A percentile compares a stretch with the other conserved stretches of the same genome.
phyloP scores from a whole-genome alignment of 257 asterid species.

The Avicennia marina region DNA sequence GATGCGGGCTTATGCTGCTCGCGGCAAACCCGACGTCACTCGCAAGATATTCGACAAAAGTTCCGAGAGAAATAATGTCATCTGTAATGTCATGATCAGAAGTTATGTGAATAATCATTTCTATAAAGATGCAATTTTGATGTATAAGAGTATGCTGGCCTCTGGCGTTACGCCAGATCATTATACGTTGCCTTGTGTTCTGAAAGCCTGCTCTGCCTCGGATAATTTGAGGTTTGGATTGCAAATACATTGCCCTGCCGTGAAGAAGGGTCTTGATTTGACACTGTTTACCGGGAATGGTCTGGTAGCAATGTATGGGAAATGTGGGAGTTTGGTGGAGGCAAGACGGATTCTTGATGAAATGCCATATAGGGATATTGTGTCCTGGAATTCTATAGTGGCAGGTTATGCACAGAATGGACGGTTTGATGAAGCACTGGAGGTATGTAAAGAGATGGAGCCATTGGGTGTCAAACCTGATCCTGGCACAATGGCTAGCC shows the following conservation, averaged over 20 bases:
- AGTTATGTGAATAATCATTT: conserved; percentile 69
- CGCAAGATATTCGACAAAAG: conserved; percentile 73
- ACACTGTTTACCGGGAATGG: conserved; percentile 72
- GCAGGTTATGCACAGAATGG: conserved; percentile 69
- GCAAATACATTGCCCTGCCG: conserved; percentile 61
- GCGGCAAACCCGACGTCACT: conserved; percentile 39
- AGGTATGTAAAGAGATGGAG: conserved; percentile 71
- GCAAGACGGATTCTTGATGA: conserved; percentile 60
- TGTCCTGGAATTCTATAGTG: conserved; percentile 89
- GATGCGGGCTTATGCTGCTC: conserved; percentile 71
- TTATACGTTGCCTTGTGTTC: conserved; percentile 74
- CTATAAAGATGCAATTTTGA: conserved; percentile 44
- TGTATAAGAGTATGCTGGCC: conserved; percentile 46
- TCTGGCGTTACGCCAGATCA: conserved; percentile 53
- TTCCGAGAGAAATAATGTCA: conserved; percentile 48
- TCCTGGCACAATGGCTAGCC: conserved; percentile 93
- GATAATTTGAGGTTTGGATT: conserved; percentile 41
- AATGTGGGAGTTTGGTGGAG: conserved; percentile 58
- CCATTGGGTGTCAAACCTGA: conserved; percentile 45
- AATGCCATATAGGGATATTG: conserved; percentile 58
- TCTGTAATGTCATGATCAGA: conserved; percentile 73
- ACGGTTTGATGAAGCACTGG: conserved; percentile 61
- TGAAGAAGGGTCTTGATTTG: conserved; percentile 56
- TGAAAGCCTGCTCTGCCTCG: conserved; percentile 73
- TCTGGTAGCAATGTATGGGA: conserved; percentile 80